phyloP scores from a whole-genome alignment of 108 stramenopile genomes.

The Skeletonema menzelii region DNA sequence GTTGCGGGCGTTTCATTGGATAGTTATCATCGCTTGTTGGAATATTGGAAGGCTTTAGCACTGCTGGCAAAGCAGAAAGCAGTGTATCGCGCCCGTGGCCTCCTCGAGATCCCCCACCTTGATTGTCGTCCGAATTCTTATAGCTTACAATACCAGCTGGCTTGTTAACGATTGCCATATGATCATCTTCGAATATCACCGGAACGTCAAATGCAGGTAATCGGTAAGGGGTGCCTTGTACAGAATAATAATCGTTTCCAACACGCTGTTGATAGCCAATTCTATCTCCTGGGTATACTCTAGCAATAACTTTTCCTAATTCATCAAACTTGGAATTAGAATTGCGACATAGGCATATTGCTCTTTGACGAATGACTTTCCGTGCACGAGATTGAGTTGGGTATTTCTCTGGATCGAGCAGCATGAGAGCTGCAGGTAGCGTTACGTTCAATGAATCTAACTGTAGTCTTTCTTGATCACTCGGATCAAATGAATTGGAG shows the following conservation, averaged over 20 bases:
- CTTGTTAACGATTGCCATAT: slow-evolving; percentile 66
- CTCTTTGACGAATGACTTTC: slow-evolving; percentile 54
- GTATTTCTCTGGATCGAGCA: slow-evolving; percentile 71
- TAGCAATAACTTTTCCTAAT: slow-evolving; percentile 32
- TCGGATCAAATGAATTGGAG: slow-evolving; percentile 6
- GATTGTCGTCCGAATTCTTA: slow-evolving; percentile 29
- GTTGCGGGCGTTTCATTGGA: slow-evolving; percentile 46
- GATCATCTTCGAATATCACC: slow-evolving; percentile 86
- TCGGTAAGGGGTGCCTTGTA: slow-evolving; percentile 28
- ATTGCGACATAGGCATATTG: slow-evolving; percentile 35
- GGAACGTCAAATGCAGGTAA: slow-evolving; percentile 66
- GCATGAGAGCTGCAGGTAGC: slow-evolving; percentile 78
- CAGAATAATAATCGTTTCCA: slow-evolving; percentile 33
- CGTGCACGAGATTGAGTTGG: slow-evolving; percentile 80
- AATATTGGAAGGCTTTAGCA: slow-evolving; percentile 33
- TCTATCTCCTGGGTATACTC: slow-evolving; percentile 36
- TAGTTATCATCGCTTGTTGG: not conserved
- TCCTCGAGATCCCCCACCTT: slow-evolving; percentile 33
- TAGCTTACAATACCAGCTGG: slow-evolving; percentile 54
- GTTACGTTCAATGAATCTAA: slow-evolving; percentile 58
- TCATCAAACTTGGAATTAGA: slow-evolving; percentile 4
- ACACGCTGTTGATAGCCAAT: slow-evolving; percentile 36
- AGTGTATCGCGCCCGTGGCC: slow-evolving; percentile 48
- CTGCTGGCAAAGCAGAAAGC: slow-evolving; percentile 46
- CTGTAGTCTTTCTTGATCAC: slow-evolving; percentile 23